Evolutionary conservation across 2,329 filamentous ascomycete species (phyloP), one percentile per base, ranked within the genome.

Genomic region (Diaporthe helianthi): DNA sequence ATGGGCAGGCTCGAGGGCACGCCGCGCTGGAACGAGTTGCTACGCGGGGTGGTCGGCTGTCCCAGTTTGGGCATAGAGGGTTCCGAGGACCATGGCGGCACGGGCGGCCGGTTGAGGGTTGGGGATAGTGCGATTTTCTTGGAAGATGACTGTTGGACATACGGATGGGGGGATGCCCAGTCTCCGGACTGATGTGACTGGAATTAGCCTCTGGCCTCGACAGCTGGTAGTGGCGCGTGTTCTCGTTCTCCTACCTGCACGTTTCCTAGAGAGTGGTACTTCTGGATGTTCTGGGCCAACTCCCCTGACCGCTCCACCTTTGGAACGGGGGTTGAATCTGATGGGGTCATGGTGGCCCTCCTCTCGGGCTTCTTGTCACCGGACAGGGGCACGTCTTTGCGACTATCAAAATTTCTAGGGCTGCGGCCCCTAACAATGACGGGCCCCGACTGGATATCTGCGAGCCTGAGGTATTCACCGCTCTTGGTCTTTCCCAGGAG

Each of bases 401-500:
- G 88, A 66, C 92, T 94, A 76, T 97, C 94, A 78, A 98, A 98
- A 76, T 98, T 98, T 68, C 95, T 87, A 0, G 95, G 95, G 77
- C 94, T 98, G 69, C 95, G 89, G 41, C 95, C 95, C 68, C 95
- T 91, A 44, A 98, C 95, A 74, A 98, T 97, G 69, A 98, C 93
- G n/a, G 95, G 92, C 0, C 93, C 93, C 1, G 94, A 97, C 73
- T 92, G 91, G 17, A 97, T 91, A 79, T 98, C 94, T 72, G 93
- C 93, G 72, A 98, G 89, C 72, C 87, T 88, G 67, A 91, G 84
- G 29, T 90, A 88, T 13, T 92, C 93, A 0, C 92, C 84, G 1
- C 81, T 81, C 65, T 86, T 83, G n/a, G 93, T 83, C 65, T 92
- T 95, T 24, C 92, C 94, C 46, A 96, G 83, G 12, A 98, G 86